Evolutionary conservation across 2,329 filamentous ascomycete genomes (phyloP), one percentile per base, ranked within the genome.

Genomic region (Claviceps humidiphila): DNA sequence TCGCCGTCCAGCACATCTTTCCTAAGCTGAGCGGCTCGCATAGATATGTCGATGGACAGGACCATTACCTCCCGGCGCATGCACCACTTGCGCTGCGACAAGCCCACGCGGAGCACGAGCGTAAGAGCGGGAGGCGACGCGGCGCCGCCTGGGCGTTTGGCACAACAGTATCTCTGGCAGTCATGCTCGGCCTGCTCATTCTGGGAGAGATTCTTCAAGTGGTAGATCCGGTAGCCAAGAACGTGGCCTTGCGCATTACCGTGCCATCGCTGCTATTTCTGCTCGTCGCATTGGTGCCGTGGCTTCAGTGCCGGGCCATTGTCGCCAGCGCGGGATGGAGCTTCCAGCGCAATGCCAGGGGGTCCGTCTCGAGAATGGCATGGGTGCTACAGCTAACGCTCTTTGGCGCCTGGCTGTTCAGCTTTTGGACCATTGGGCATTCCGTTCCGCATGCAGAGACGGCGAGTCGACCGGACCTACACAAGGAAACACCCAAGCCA

Each of bases 131-230:
- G 55, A 68, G 74, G 48, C 68, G 77, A 42, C 69, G 74, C 24
- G 63, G 77, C 13, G 77, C 81, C 2, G 82, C 81, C 14, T 68
- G 77, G 53, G 81, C 85, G 1, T 94, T 94, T 66, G 82, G 86
- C 6, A 77, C 81, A 1, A 94, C 87, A 9, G 79, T 93, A 39
- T 87, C 81, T 1, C 74, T 94, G 8, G 85, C 88, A 5, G 78
- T 84, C 40, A 86, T 91, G 1, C 73, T 95, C 46, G 87, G 82
- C 2, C 84, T 90, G 67, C 70, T 95, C 58, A 86, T 95, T 46
- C 75, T 95, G 8, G 89, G 87, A 60, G 89, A 95, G 67, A 87
- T 95, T 44, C 82, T 86, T 26, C 87, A 88, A 61, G 75, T 85
- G 5, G 75, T 88, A n/a, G 77, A 84, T 57, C 75, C 81, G 6